Conservation (phyloP, 352 stramenopile genomes). For the Phytophthora hibernalis region DNA sequence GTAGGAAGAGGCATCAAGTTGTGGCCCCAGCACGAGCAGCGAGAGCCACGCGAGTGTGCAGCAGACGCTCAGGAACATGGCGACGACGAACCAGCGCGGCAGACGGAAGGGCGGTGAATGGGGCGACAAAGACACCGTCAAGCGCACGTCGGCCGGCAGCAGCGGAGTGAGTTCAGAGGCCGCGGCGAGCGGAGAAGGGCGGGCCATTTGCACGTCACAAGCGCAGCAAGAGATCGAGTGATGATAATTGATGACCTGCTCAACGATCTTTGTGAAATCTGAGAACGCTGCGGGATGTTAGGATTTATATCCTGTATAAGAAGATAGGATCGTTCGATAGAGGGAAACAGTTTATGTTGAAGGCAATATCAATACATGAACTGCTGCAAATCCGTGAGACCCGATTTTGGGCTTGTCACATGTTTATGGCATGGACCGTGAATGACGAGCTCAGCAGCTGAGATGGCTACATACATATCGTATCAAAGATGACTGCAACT, state of each 20-base stretch:
- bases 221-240: conserved; percentile 6
- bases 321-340: not conserved
- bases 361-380: no score
- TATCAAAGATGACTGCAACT: no score
- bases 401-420: no score
- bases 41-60: conserved; percentile 59
- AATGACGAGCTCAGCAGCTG: no score
- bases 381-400: no score
- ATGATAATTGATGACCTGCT: not conserved
- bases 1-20: conserved; percentile 43
- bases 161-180: conserved; percentile 43
- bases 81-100: conserved; percentile 63
- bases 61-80: conserved; percentile 47
- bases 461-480: conserved; percentile 8
- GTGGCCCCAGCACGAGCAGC: conserved; percentile 51
- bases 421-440: no score
- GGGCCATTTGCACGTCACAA: conserved; percentile 23
- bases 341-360: not conserved
- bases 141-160: conserved; percentile 24
- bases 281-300: not conserved
- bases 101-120: conserved; percentile 31
- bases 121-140: conserved; percentile 1
- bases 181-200: conserved; percentile 12
- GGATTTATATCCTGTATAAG: not conserved
- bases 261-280: not conserved